Percentiles rank a stretch among this genome's conserved stretches.
phyloP scores from a whole-genome alignment of 2,329 filamentous ascomycete species.

The Eurotiales sp. region DNA sequence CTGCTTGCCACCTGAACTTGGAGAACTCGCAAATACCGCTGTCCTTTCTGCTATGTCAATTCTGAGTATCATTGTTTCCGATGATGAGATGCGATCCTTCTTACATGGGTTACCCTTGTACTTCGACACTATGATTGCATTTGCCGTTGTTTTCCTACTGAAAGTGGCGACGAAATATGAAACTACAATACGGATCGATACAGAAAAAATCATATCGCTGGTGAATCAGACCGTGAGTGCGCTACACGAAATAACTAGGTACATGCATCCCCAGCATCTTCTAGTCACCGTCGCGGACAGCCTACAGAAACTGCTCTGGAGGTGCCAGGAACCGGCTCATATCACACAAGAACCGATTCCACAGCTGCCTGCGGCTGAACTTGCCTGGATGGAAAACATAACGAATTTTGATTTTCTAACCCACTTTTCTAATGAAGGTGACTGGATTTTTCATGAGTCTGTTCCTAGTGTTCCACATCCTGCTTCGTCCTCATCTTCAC shows the following conservation, averaged over 20 bases:
- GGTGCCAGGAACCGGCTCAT: slow-evolving; percentile 18
- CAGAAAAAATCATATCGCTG: slow-evolving; percentile 22
- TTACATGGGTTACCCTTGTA: slow-evolving; percentile 36
- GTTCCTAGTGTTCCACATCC: background rate
- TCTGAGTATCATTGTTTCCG: slow-evolving; percentile 30
- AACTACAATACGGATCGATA: slow-evolving; percentile 23
- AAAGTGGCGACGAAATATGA: slow-evolving; percentile 34
- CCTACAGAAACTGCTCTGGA: slow-evolving; percentile 22
- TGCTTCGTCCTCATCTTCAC: too few species aligned
- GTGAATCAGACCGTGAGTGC: slow-evolving; percentile 20
- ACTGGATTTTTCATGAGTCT: slow-evolving; percentile 22
- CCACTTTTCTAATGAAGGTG: slow-evolving; percentile 21
- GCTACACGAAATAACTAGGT: slow-evolving; percentile 21
- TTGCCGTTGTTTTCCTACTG: slow-evolving; percentile 37
- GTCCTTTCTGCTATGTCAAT: slow-evolving; percentile 34
- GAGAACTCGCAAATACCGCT: slow-evolving; percentile 36
- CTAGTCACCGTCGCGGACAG: slow-evolving; percentile 26
- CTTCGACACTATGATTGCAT: slow-evolving; percentile 39
- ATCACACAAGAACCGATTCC: slow-evolving; percentile 14
- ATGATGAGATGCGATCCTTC: slow-evolving; percentile 31
- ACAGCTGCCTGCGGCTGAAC: slow-evolving; percentile 23
- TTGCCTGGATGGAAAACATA: slow-evolving; percentile 26
- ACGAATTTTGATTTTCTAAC: slow-evolving; percentile 29
- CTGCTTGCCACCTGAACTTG: slow-evolving; percentile 27
- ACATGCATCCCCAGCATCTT: slow-evolving; percentile 27